A percentile compares a stretch with the other conserved stretches of the same genome.
phyloP scores from a whole-genome alignment of 495 filamentous ascomycete genomes.

The Xylaria venustula region DNA sequence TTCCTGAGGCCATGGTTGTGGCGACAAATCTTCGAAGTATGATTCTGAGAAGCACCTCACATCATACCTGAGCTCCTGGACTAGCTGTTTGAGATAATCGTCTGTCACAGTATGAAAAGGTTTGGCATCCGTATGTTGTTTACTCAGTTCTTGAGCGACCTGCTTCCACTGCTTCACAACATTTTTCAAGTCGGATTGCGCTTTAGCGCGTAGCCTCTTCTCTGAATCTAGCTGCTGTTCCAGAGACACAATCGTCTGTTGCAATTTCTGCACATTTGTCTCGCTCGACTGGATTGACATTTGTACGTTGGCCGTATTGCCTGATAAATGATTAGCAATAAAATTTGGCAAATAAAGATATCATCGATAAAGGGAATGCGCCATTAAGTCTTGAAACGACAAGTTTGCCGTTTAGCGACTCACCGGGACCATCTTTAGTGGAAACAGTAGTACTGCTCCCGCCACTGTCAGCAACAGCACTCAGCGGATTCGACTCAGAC shows the following conservation, averaged over 20 bases:
- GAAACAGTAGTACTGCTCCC: background rate
- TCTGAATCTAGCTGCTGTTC: background rate
- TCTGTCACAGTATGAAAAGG: background rate
- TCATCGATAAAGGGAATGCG: too few relatives aligned
- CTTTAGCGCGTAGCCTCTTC: background rate
- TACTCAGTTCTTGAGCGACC: background rate
- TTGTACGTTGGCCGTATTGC: background rate
- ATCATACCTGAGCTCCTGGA: background rate
- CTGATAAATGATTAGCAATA: background rate
- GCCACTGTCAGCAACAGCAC: background rate
- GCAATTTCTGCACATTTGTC: background rate
- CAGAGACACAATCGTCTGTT: background rate
- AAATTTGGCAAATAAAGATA: too few relatives aligned
- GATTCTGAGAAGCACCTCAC: background rate
- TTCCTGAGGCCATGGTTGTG: background rate
- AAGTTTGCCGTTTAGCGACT: background rate
- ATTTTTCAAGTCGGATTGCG: background rate
- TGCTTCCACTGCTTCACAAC: background rate
- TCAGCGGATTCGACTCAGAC: background rate
- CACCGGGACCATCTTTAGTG: background rate
- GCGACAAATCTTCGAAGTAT: background rate
- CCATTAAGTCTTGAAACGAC: background rate
- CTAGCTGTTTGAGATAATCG: background rate
- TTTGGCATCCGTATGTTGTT: background rate
- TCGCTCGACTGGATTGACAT: background rate